These are phyloP conservation scores for Beauveria asiatica DNA, from an alignment of 2,329 filamentous ascomycete species.

Conservation along the genomic window DNA sequence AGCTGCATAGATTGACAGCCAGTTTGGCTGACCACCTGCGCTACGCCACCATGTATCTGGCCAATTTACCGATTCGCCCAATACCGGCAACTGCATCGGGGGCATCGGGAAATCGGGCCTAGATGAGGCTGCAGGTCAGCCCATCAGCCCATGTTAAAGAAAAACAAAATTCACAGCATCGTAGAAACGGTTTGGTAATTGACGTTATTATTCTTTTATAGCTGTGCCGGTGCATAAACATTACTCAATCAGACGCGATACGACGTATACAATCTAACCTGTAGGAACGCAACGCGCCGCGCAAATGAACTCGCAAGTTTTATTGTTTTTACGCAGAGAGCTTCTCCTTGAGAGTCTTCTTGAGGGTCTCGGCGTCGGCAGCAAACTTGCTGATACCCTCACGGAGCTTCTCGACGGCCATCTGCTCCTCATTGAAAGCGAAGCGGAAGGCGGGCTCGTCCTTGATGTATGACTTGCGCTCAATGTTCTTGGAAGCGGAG, in stretches of 20 bases:
- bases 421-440: constrained; percentile 99
- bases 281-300: not conserved
- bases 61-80: not conserved
- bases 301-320: not conserved
- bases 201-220: constrained; percentile 4
- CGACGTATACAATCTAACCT: not conserved
- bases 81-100: not conserved
- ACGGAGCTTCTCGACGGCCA: constrained; percentile 98
- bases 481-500: constrained; percentile 62
- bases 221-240: constrained; percentile 4
- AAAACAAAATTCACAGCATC: not conserved
- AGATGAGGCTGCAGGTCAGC: not conserved
- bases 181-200: not conserved
- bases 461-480: constrained; percentile 86
- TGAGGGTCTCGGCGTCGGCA: constrained; percentile 87
- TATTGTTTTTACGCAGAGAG: constrained; percentile 39
- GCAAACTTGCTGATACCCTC: constrained; percentile 99
- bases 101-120: not conserved
- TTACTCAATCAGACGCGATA: not conserved
- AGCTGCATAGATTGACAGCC: not conserved
- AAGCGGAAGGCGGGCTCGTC: constrained; percentile 91
- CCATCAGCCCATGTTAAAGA: not conserved
- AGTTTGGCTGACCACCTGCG: constrained; percentile 1
- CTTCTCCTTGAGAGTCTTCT: constrained; percentile 87
- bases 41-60: not conserved